A percentile compares a stretch with the other conserved stretches of the same genome.
Evolutionary conservation across 352 stramenopile genomes (phyloP).

Genomic region (Globisporangium alternatum): DNA sequence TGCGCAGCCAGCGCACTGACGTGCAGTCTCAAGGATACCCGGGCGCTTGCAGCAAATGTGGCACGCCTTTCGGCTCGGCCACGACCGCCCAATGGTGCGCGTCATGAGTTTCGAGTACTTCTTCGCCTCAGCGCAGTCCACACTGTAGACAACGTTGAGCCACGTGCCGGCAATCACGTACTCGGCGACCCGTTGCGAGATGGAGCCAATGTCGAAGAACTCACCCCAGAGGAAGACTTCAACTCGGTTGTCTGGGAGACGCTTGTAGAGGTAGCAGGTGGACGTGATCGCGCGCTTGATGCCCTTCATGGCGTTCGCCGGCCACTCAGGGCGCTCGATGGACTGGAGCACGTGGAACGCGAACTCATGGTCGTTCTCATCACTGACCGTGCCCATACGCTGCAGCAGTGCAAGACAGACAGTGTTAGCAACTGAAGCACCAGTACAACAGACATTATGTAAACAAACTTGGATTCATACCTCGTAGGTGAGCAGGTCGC

Average conservation of each 20-base stretch:
- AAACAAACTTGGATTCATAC: conserved; percentile 5
- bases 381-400: conserved; percentile 29
- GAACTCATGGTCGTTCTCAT: conserved; percentile 28
- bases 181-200: conserved; percentile 8
- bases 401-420: background rate
- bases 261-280: conserved; percentile 37
- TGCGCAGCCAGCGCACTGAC: conserved; percentile 26
- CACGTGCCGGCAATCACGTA: conserved; percentile 21
- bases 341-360: conserved; percentile 43
- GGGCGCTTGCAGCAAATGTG: conserved; percentile 28
- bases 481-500: conserved; percentile 41
- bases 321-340: conserved; percentile 40
- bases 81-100: background rate
- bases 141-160: conserved; percentile 18
- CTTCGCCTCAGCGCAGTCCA: conserved; percentile 9
- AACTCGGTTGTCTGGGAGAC: conserved; percentile 20
- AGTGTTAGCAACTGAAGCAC: conserved; percentile 8
- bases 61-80: conserved; percentile 14
- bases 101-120: background rate
- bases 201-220: conserved; percentile 24
- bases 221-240: conserved; percentile 34
- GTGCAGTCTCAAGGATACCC: conserved; percentile 23
- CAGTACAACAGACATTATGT: no score
- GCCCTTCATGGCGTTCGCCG: conserved; percentile 26
- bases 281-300: conserved; percentile 31